These are phyloP conservation scores for Aspergillus candidus DNA, from an alignment of 2,329 filamentous ascomycete genomes.

Conservation along the genomic window DNA sequence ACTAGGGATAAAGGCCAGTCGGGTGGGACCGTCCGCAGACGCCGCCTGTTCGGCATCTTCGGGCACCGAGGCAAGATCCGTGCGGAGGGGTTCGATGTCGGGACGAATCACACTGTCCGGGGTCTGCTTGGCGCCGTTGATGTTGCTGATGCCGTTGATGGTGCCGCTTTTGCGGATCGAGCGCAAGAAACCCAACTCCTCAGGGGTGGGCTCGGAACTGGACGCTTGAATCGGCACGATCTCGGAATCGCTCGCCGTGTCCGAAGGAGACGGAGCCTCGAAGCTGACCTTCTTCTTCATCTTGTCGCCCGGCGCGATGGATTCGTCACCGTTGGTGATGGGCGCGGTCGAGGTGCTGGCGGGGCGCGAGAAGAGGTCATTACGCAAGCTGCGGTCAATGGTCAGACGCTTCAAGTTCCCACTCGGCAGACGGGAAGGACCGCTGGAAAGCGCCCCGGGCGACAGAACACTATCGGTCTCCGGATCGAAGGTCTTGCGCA, in stretches of 20 bases:
- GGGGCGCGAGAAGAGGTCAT: slow-evolving; percentile 49
- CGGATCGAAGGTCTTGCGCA: slow-evolving; percentile 72
- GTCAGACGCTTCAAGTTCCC: slow-evolving; percentile 81
- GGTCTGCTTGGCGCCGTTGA: slow-evolving; percentile 30
- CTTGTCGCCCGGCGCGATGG: slow-evolving; percentile 29
- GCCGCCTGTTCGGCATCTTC: slow-evolving; percentile 47
- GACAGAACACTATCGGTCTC: slow-evolving; percentile 76
- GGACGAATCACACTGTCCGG: slow-evolving; percentile 35
- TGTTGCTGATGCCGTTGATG: slow-evolving; percentile 37
- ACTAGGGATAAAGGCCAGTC: slow-evolving; percentile 23
- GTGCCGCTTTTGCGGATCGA: slow-evolving; percentile 47
- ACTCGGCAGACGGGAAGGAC: slow-evolving; percentile 58
- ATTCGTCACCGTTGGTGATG: slow-evolving; percentile 37
- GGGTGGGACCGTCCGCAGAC: slow-evolving; percentile 30
- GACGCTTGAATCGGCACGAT: slow-evolving; percentile 48
- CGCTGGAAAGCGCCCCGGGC: slow-evolving; percentile 75
- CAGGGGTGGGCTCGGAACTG: slow-evolving; percentile 49
- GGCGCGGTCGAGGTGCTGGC: slow-evolving; percentile 27
- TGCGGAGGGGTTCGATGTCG: slow-evolving; percentile 67
- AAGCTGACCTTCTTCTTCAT: slow-evolving; percentile 85
- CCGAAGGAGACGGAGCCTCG: slow-evolving; percentile 56
- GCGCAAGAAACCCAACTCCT: slow-evolving; percentile 56
- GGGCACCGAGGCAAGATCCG: slow-evolving; percentile 71
- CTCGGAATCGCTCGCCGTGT: slow-evolving; percentile 40
- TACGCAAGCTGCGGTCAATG: slow-evolving; percentile 81